phyloP scores from a whole-genome alignment of 1,284 basidiomycete species.

The Ganoderma lingzhi region DNA sequence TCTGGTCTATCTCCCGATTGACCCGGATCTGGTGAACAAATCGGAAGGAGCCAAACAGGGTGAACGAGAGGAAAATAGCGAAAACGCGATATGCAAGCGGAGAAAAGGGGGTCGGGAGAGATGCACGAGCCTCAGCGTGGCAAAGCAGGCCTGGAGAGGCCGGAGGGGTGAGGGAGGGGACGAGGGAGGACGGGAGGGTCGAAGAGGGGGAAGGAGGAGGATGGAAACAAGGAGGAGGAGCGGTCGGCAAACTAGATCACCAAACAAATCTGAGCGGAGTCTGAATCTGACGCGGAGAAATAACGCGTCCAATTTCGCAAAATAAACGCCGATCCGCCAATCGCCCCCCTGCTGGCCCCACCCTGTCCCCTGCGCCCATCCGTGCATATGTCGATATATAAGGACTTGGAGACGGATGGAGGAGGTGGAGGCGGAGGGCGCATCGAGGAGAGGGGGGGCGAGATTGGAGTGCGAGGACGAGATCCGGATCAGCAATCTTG shows the following conservation, averaged over 20 bases:
- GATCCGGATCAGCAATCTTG: constrained; percentile 43
- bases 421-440: constrained; percentile 14
- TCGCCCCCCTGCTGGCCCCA: constrained; percentile 10
- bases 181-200: constrained; percentile 23
- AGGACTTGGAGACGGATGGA: not conserved
- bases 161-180: constrained; percentile 17
- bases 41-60: constrained; percentile 30
- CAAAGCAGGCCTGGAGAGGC: not conserved
- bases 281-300: constrained; percentile 36
- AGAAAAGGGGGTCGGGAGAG: not conserved
- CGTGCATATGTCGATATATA: constrained; percentile 1
- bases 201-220: constrained; percentile 34
- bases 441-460: constrained; percentile 18
- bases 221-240: constrained; percentile 37
- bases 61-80: constrained; percentile 7
- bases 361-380: constrained; percentile 6
- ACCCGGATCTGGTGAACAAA: constrained; percentile 37
- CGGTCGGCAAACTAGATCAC: constrained; percentile 38
- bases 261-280: constrained; percentile 40
- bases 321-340: constrained; percentile 31
- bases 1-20: constrained; percentile 41
- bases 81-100: constrained; percentile 6
- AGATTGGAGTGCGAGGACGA: constrained; percentile 32
- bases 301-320: constrained; percentile 30
- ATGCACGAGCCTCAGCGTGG: constrained; percentile 2